A percentile compares a stretch with the other conserved stretches of the same genome.
phyloP scores from a whole-genome alignment of 768 basidiomycete species.

The Gymnopilus junonius region DNA sequence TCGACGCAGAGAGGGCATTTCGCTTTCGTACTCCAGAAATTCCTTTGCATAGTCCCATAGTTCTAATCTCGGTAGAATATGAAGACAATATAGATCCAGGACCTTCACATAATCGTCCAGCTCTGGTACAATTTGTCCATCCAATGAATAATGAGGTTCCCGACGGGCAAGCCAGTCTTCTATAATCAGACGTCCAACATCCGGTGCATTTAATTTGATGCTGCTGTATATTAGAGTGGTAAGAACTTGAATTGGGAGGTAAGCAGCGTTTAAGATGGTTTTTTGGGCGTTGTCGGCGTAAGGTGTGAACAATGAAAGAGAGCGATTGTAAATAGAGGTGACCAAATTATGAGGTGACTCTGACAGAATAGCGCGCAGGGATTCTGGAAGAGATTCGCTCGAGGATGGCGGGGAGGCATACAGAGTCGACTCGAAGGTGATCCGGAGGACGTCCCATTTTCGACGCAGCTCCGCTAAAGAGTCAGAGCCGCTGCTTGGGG shows the following conservation, averaged over 20 bases:
- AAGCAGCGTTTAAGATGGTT: slow-evolving; percentile 48
- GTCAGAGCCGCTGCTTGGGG: slow-evolving; percentile 41
- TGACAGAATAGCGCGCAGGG: slow-evolving; percentile 54
- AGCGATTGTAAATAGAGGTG: slow-evolving; percentile 61
- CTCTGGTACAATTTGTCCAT: slow-evolving; percentile 30
- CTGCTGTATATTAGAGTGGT: slow-evolving; percentile 72
- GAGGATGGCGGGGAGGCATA: slow-evolving; percentile 60
- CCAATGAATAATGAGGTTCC: slow-evolving; percentile 37
- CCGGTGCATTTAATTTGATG: slow-evolving; percentile 65
- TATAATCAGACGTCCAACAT: slow-evolving; percentile 63
- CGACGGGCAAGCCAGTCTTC: slow-evolving; percentile 81
- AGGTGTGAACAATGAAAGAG: slow-evolving; percentile 71
- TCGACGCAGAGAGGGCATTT: slow-evolving; percentile 53
- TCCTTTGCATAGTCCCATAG: slow-evolving; percentile 84
- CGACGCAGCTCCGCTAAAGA: slow-evolving; percentile 57
- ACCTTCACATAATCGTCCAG: slow-evolving; percentile 73
- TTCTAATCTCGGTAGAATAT: slow-evolving; percentile 70
- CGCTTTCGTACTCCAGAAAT: slow-evolving; percentile 74
- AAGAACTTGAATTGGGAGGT: slow-evolving; percentile 71
- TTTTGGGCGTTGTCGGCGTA: slow-evolving; percentile 35
- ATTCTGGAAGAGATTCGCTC: slow-evolving; percentile 49
- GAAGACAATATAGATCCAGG: slow-evolving; percentile 76
- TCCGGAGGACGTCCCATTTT: slow-evolving; percentile 88
- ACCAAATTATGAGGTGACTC: slow-evolving; percentile 65
- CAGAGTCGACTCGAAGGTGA: slow-evolving; percentile 79